Percentiles rank a stretch among this genome's conserved stretches.
Evolutionary conservation across 257 asterid species (phyloP).

Genomic region (Salvia hispanica): DNA sequence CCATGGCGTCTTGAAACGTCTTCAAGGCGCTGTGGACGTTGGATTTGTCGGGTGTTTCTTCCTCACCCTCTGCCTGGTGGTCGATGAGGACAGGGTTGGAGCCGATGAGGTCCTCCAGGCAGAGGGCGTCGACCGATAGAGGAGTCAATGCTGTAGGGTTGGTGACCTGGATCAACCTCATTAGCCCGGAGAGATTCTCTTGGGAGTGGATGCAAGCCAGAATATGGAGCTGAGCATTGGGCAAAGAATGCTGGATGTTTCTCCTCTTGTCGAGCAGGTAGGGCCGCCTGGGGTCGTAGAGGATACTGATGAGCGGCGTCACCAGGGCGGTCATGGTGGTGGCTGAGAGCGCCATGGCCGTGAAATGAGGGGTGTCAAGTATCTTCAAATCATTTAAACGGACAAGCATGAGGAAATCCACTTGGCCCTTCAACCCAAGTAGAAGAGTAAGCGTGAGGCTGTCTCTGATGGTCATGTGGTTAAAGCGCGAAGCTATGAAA

Average conservation of each 20-base stretch:
- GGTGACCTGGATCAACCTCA: constrained; percentile 53
- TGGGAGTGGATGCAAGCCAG: constrained; percentile 61
- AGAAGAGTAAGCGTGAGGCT: constrained; percentile 64
- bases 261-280: constrained; percentile 68
- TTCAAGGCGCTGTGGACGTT: constrained; percentile 47
- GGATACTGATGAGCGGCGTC: constrained; percentile 59
- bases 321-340: constrained; percentile 41
- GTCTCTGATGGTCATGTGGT: constrained; percentile 55
- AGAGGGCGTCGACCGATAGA: constrained; percentile 49
- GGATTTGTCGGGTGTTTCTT: neutral
- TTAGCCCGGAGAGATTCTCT: constrained; percentile 44
- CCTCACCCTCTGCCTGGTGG: constrained; percentile 39
- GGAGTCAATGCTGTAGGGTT: constrained; percentile 52
- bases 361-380: constrained; percentile 44
- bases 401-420: constrained; percentile 59
- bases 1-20: constrained; percentile 44
- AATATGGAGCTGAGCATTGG: constrained; percentile 48
- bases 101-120: constrained; percentile 59
- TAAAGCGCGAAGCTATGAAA: constrained; percentile 40
- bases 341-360: constrained; percentile 56
- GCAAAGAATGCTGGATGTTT: constrained; percentile 66
- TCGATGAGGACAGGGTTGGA: constrained; percentile 62
- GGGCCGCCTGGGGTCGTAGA: constrained; percentile 75
- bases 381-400: constrained; percentile 69
- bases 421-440: constrained; percentile 68